These are phyloP conservation scores for Solanum appendiculatum DNA, from an alignment of 257 asterid species.

Conservation along the genomic window DNA sequence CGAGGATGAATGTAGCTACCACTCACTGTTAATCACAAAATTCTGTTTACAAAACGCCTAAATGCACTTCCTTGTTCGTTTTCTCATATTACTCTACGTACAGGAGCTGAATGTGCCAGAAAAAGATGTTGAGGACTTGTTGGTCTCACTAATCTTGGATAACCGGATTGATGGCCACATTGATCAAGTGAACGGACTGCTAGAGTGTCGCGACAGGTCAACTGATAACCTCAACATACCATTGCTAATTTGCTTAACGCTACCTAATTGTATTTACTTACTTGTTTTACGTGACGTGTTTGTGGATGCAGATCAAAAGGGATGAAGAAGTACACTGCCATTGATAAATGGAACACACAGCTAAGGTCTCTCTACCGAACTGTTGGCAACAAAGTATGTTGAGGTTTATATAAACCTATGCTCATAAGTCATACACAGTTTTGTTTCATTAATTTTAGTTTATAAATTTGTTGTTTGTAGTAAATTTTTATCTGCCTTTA, in stretches of 20 bases:
- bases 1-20: not conserved
- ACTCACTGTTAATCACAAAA: not conserved
- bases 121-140: constrained; percentile 79
- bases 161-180: constrained; percentile 82
- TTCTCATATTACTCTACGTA: not conserved
- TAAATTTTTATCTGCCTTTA: not conserved
- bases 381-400: constrained; percentile 71
- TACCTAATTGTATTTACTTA: not conserved
- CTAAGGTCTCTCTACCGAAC: constrained; percentile 76
- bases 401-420: not conserved
- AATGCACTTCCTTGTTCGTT: not conserved
- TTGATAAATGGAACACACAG: constrained; percentile 96
- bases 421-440: not conserved
- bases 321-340: constrained; percentile 83
- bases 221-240: not conserved
- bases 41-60: not conserved
- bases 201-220: constrained; percentile 54
- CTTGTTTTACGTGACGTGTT: not conserved
- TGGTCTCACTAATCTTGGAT: constrained; percentile 90
- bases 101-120: constrained; percentile 98
- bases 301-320: constrained; percentile 63
- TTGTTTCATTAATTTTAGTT: not conserved
- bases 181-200: constrained; percentile 84
- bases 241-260: not conserved
- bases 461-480: not conserved